Conservation (phyloP, 306 rosid species). For the Cercis canadensis region DNA sequence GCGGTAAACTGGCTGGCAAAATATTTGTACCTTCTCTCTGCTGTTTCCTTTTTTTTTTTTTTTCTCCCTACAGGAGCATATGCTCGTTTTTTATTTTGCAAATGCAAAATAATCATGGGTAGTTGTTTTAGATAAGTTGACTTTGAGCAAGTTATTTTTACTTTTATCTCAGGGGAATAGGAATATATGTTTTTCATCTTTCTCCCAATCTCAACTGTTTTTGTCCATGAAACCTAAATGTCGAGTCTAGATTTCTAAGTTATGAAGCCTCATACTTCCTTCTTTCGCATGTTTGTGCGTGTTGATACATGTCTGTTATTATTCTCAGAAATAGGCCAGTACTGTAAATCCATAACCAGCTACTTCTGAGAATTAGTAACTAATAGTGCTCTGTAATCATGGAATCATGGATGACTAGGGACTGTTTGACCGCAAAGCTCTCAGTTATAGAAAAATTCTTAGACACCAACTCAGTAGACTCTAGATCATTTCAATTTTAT, state of each 20-base stretch:
- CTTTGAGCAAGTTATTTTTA: slow-evolving; percentile 34
- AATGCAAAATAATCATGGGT: slow-evolving; percentile 55
- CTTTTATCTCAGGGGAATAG: slow-evolving; percentile 18
- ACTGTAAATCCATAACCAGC: not conserved
- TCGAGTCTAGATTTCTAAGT: not conserved
- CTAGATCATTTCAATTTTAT: no score
- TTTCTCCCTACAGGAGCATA: slow-evolving; percentile 51
- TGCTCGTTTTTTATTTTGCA: slow-evolving; percentile 50
- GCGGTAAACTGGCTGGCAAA: slow-evolving; percentile 54
- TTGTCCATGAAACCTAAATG: not conserved
- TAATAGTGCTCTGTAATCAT: not conserved
- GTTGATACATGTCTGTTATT: not conserved
- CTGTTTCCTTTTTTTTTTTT: slow-evolving; percentile 33
- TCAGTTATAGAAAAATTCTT: not conserved
- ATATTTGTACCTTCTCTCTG: slow-evolving; percentile 27
- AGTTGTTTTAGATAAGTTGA: slow-evolving; percentile 41
- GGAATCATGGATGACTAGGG: not conserved
- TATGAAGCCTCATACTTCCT: not conserved
- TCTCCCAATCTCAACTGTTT: not conserved
- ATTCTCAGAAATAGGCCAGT: not conserved
- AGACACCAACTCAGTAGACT: no score
- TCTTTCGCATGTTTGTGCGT: not conserved
- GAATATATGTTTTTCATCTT: slow-evolving; percentile 26
- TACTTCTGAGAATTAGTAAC: not conserved
- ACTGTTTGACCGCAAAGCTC: not conserved